phyloP scores from a whole-genome alignment of 2,329 filamentous ascomycete genomes.

The Lasiodiplodia sp. region DNA sequence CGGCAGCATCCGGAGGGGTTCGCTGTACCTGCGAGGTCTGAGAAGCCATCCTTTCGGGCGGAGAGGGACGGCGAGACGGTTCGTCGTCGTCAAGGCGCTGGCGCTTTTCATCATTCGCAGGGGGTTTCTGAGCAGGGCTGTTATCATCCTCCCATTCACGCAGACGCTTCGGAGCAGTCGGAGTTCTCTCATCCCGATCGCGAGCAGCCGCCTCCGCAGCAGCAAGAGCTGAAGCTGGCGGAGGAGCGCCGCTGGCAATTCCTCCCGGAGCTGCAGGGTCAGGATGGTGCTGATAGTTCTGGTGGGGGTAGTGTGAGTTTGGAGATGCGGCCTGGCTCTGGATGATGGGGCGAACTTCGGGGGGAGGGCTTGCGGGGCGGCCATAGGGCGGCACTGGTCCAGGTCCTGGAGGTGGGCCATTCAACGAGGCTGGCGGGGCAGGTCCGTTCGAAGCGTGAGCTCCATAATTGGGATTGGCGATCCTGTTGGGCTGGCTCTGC shows the following conservation, averaged over 20 bases:
- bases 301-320: constrained; percentile 82
- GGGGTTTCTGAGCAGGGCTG: constrained; percentile 75
- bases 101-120: constrained; percentile 83
- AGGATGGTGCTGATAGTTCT: constrained; percentile 78
- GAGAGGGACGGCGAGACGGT: constrained; percentile 71
- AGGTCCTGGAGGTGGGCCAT: constrained; percentile 56
- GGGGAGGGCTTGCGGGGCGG: constrained; percentile 77
- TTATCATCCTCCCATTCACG: constrained; percentile 93
- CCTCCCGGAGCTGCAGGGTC: constrained; percentile 65
- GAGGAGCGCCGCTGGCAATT: constrained; percentile 73
- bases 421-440: constrained; percentile 62
- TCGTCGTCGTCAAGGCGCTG: constrained; percentile 86
- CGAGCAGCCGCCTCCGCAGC: constrained; percentile 73
- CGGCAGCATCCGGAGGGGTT: constrained; percentile 73
- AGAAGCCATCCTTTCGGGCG: constrained; percentile 50
- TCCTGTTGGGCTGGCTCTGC: constrained; percentile 54
- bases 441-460: constrained; percentile 49
- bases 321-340: constrained; percentile 92
- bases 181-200: constrained; percentile 75
- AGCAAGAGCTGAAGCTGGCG: constrained; percentile 69
- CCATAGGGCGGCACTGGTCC: constrained; percentile 74
- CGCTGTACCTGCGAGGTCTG: constrained; percentile 71
- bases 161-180: constrained; percentile 81
- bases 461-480: constrained; percentile 57
- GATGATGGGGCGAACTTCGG: constrained; percentile 81